Percentiles rank a stretch among this genome's conserved stretches.
phyloP scores from a whole-genome alignment of 768 basidiomycete species.

The Amanita rubescens region DNA sequence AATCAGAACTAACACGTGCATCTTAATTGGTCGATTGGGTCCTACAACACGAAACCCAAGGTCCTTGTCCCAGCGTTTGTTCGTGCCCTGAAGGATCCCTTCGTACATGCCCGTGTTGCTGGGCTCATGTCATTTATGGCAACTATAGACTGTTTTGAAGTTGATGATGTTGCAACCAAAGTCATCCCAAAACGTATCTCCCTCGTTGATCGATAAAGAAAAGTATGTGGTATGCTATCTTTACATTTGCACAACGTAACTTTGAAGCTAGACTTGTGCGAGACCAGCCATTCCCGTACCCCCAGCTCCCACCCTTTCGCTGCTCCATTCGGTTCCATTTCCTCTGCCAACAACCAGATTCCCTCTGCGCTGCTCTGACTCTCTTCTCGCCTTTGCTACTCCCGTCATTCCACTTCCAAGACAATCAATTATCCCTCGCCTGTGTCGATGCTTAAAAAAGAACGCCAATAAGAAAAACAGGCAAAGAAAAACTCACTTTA shows the following conservation, averaged over 20 bases:
- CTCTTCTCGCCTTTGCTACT: too few relatives aligned
- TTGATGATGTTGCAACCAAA: conserved; percentile 81
- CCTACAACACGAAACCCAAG: conserved; percentile 90
- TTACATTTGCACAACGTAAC: neutral
- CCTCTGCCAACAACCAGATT: too few relatives aligned
- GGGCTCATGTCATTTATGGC: conserved; percentile 96
- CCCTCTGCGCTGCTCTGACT: too few relatives aligned
- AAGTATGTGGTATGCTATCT: conserved; percentile 48
- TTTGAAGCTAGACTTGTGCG: conserved; percentile 62
- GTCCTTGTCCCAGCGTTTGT: conserved; percentile 96
- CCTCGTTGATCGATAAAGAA: conserved; percentile 82
- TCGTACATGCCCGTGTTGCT: conserved; percentile 90
- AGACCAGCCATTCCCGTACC: conserved; percentile 97
- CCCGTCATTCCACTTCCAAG: too few relatives aligned
- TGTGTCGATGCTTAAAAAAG: too few relatives aligned
- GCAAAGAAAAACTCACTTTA: too few relatives aligned
- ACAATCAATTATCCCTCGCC: too few relatives aligned
- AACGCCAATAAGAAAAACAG: too few relatives aligned
- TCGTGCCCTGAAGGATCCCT: conserved; percentile 81
- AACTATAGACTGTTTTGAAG: conserved; percentile 81
- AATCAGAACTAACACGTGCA: conserved; percentile 96
- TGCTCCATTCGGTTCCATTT: too few relatives aligned
- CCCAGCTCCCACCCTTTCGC: too few relatives aligned
- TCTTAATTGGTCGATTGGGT: conserved; percentile 87
- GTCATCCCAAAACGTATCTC: conserved; percentile 84